phyloP scores from a whole-genome alignment of 495 filamentous ascomycete species.

The Daldinia grandis region DNA sequence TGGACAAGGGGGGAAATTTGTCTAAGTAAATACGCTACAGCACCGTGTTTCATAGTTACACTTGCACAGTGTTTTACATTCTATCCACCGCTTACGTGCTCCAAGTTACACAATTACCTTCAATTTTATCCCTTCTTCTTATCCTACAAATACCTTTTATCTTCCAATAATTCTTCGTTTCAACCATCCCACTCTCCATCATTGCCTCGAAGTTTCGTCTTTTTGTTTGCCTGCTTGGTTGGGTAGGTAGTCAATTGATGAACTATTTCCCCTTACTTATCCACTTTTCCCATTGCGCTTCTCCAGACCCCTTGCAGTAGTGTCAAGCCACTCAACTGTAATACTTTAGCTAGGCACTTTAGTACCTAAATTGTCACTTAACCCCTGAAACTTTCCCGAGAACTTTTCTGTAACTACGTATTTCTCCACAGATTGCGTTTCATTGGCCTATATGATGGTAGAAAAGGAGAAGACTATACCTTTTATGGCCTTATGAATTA shows the following conservation, averaged over 20 bases:
- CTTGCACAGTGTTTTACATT: conserved; percentile 19
- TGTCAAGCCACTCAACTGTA: conserved; percentile 17
- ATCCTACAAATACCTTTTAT: neutral
- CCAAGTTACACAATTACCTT: conserved; percentile 6
- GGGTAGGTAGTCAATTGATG: conserved; percentile 5
- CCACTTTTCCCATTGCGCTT: conserved; percentile 6
- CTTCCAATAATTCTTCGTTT: neutral
- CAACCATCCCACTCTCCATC: neutral
- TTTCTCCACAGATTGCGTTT: conserved; percentile 2
- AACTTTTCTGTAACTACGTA: neutral
- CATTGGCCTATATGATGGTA: conserved; percentile 18
- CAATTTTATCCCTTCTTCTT: neutral
- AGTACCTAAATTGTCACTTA: neutral
- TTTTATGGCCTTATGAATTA: conserved; percentile 13
- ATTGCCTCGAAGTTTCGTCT: neutral
- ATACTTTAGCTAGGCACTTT: conserved; percentile 21
- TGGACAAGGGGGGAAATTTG: conserved; percentile 32
- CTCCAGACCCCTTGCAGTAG: conserved; percentile 38
- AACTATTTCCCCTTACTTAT: neutral
- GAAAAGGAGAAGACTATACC: conserved; percentile 20
- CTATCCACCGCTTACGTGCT: neutral
- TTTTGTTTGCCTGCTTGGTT: conserved; percentile 12
- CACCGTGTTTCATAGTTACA: conserved; percentile 17
- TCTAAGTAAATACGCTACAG: conserved; percentile 5
- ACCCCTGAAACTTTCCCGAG: conserved; percentile 27